Evolutionary conservation across 371 early-diverging fungal genomes (phyloP).

Genomic region (Mortierella sp.): DNA sequence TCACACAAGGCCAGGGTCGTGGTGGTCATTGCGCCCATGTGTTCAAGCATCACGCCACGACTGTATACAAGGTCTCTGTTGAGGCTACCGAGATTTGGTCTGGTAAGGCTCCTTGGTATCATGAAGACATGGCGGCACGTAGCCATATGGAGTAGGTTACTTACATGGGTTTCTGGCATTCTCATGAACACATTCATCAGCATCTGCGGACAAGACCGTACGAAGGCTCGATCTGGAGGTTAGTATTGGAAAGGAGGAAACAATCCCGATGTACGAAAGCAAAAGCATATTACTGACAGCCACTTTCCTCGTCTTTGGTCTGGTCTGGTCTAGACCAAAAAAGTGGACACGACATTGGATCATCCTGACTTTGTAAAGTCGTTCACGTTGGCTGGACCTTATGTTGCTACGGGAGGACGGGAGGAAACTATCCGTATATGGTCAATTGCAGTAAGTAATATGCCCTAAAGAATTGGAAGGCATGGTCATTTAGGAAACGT

Average conservation of each 20-base stretch:
- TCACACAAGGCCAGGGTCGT: constrained; percentile 54
- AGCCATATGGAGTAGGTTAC: too few species aligned
- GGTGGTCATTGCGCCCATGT: constrained; percentile 51
- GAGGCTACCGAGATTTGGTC: constrained; percentile 44
- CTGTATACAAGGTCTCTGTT: constrained; percentile 32
- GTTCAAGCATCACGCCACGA: constrained; percentile 44
- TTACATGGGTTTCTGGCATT: too few species aligned
- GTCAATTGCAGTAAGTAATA: constrained; percentile 77
- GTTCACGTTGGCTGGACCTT: constrained; percentile 67
- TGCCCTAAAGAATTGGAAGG: too few species aligned
- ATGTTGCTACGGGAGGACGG: constrained; percentile 80
- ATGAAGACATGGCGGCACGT: neutral
- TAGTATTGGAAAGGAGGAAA: too few species aligned
- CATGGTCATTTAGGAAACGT: too few species aligned
- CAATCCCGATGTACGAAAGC: too few species aligned
- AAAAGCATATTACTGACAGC: too few species aligned
- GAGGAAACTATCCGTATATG: constrained; percentile 86
- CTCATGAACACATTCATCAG: too few species aligned
- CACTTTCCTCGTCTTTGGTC: neutral
- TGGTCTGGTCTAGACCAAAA: constrained; percentile 58
- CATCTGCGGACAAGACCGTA: constrained; percentile 83
- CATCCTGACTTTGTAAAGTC: constrained; percentile 88
- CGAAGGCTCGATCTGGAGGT: constrained; percentile 61
- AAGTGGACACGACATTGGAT: constrained; percentile 69
- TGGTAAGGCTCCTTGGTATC: constrained; percentile 5